Percentiles rank a stretch among this genome's conserved stretches.
phyloP scores from a whole-genome alignment of 139 green algal species.

The Tetratostichococcus sp. region DNA sequence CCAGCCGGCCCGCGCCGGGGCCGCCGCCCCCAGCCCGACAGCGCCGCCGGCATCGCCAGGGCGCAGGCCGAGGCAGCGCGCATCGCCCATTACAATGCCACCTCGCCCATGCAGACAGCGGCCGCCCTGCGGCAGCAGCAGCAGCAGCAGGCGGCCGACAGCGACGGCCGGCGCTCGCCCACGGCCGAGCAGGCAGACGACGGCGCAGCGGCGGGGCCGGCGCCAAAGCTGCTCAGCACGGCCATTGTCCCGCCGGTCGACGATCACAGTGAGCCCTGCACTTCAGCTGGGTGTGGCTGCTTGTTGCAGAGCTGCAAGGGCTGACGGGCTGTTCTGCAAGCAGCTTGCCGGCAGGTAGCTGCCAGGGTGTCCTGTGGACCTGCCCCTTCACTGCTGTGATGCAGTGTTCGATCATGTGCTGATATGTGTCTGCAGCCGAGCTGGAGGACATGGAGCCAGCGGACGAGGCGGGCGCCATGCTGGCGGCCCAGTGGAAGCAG shows the following conservation, averaged over 20 bases:
- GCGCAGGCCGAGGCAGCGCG: no score
- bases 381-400: not conserved
- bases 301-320: not conserved
- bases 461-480: conserved; percentile 1
- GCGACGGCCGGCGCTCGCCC: not conserved
- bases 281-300: no score
- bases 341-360: no score
- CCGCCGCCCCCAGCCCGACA: not conserved
- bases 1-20: no score
- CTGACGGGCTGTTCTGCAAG: no score
- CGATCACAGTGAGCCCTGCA: not conserved
- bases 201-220: not conserved
- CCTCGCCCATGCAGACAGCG: not conserved
- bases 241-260: not conserved
- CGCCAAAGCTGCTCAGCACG: not conserved
- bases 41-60: no score
- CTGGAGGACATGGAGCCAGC: conserved; percentile 3
- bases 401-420: not conserved
- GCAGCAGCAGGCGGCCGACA: not conserved
- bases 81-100: not conserved
- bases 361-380: not conserved
- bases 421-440: not conserved
- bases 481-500: conserved; percentile 23
- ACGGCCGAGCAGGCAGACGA: not conserved
- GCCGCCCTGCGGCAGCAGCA: not conserved